Percentiles rank a stretch among this genome's conserved stretches.
Evolutionary conservation across 345 rosid genomes (phyloP).

Genomic region (Salix caprea): DNA sequence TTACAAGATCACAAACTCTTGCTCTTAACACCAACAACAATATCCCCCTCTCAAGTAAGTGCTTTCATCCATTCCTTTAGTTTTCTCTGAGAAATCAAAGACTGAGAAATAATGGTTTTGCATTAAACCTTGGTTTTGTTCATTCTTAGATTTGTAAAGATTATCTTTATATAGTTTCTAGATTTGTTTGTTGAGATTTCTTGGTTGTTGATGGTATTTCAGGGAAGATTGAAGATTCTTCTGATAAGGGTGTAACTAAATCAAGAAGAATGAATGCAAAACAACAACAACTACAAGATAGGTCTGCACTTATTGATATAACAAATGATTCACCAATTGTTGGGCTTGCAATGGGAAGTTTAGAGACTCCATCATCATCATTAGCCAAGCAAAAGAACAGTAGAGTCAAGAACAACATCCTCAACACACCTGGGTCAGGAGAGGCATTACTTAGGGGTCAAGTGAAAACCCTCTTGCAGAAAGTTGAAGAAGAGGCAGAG

Average conservation of each 20-base stretch:
- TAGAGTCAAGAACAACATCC: constrained; percentile 29
- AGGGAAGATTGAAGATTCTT: constrained; percentile 50
- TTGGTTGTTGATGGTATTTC: neutral
- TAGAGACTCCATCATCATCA: constrained; percentile 57
- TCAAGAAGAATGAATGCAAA: constrained; percentile 36
- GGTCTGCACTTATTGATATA: constrained; percentile 62
- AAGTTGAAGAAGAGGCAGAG: constrained; percentile 67
- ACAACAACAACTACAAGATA: constrained; percentile 35
- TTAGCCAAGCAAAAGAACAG: constrained; percentile 37
- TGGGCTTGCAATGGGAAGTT: constrained; percentile 54
- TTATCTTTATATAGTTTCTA: neutral
- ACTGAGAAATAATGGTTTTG: neutral
- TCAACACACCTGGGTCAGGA: constrained; percentile 72
- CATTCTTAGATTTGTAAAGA: neutral
- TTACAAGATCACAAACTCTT: constrained; percentile 52
- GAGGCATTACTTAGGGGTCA: constrained; percentile 85
- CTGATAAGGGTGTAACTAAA: constrained; percentile 29
- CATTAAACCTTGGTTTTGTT: neutral
- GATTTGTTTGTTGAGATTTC: neutral
- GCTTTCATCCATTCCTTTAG: neutral
- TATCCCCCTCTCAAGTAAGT: constrained; percentile 44
- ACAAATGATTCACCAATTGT: constrained; percentile 89
- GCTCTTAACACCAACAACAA: constrained; percentile 21
- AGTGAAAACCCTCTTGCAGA: constrained; percentile 68
- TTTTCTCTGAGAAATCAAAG: neutral